These are phyloP conservation scores for Guillardia theta DNA, from an alignment of 78 protist genomes.

Conservation along the genomic window DNA sequence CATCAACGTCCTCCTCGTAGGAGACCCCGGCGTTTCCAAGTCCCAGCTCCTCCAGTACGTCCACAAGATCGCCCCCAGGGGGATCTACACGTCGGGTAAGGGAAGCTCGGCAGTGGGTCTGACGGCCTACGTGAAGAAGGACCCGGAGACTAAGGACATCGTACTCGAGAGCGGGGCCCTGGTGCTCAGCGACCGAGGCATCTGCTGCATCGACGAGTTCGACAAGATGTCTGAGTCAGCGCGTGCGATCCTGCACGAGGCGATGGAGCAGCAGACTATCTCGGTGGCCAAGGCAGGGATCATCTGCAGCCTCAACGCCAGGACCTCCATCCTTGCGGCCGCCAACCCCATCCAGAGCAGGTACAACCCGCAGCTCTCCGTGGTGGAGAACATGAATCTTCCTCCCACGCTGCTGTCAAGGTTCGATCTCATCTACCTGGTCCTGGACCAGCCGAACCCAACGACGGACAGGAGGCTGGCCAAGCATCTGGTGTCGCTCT, in stretches of 20 bases:
- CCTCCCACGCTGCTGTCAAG: conserved; percentile 53
- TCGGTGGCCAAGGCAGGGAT: conserved; percentile 99
- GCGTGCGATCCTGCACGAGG: conserved; percentile 98
- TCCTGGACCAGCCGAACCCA: conserved; percentile 89
- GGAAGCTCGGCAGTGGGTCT: conserved; percentile 98
- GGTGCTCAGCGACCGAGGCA: conserved; percentile 82
- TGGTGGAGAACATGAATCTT: conserved; percentile 94
- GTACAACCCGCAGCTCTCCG: conserved; percentile 86
- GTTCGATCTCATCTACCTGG: conserved; percentile 93
- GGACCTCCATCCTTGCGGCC: conserved; percentile 84
- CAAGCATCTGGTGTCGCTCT: conserved; percentile 84
- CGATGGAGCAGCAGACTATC: conserved; percentile 99
- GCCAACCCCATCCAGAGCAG: conserved; percentile 96
- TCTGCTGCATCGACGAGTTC: conserved; percentile 99
- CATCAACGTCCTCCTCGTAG: conserved; percentile 94
- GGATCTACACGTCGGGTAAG: conserved; percentile 98
- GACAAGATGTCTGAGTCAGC: conserved; percentile 98
- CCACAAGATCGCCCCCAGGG: conserved; percentile 96
- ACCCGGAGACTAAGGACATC: conserved; percentile 91
- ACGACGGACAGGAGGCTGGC: conserved; percentile 87
- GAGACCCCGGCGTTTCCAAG: conserved; percentile 96
- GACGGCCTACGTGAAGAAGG: conserved; percentile 95
- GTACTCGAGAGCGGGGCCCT: conserved; percentile 93
- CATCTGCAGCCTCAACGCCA: conserved; percentile 85
- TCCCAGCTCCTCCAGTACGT: conserved; percentile 96